Conservation (phyloP, 1,139 yeast genomes). For the Magnusiomyces magnusii region DNA sequence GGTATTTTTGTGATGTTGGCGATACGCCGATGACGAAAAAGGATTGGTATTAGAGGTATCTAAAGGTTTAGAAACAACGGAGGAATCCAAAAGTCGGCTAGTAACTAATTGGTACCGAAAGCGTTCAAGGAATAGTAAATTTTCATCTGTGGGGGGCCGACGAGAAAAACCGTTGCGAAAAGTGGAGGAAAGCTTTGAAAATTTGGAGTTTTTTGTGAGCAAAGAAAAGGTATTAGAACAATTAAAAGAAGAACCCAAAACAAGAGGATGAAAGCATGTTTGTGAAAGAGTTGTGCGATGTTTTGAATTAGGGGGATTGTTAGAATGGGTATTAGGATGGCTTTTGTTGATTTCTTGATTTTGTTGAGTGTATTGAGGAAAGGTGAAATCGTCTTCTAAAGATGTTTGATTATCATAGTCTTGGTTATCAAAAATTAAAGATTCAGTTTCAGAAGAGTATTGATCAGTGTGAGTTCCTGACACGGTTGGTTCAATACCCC, state of each 20-base stretch:
- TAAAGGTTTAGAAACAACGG: not conserved
- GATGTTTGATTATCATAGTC: not conserved
- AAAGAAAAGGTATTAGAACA: not conserved
- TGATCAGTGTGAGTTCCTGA: no score
- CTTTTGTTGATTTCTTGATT: no score
- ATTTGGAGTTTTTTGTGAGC: not conserved
- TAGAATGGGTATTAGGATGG: no score
- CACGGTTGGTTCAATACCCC: constrained; percentile 5
- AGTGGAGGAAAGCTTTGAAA: not conserved
- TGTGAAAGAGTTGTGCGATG: constrained; percentile 4
- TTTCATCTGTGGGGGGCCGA: not conserved
- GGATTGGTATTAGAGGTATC: not conserved
- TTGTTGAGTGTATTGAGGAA: no score
- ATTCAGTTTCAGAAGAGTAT: no score
- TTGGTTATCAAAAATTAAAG: no score
- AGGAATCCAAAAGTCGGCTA: constrained; percentile 38
- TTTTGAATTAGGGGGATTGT: not conserved
- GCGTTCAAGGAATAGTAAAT: constrained; percentile 35
- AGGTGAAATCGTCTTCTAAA: not conserved
- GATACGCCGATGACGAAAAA: not conserved
- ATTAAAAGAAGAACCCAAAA: not conserved
- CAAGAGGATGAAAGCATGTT: constrained; percentile 6
- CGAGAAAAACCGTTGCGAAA: not conserved
- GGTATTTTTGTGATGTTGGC: not conserved
- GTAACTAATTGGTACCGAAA: constrained; percentile 40